Evolutionary conservation across 805 yeast genomes (phyloP), one percentile per base, ranked within the genome.

Genomic region (Metschnikowia santaceciliae): DNA sequence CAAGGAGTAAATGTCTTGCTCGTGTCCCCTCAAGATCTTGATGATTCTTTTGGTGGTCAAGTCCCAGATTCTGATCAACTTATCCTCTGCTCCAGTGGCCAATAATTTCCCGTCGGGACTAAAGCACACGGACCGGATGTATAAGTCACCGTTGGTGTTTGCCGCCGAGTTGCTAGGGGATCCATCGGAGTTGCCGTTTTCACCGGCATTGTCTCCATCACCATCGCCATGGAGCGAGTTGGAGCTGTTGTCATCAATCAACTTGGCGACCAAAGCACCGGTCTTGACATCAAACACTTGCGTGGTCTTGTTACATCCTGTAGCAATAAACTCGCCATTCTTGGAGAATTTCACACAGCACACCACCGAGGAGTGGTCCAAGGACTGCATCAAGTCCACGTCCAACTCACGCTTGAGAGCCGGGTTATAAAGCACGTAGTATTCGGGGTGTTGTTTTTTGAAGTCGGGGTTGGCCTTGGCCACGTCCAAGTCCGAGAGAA

Each of bases 291-390:
- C 87, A 71, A 86, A 92, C 51, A 92, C 96, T 70, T 91, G 97
- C 2, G 98, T 94, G 40, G 95, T 82, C 66, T 90, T 89, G 74
- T 92, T 94, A 75, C 97, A 91, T 45, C 99, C 99, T 14, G 98
- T 92, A 23, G 98, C 99, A 59, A 92, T 77, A 65, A 81, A 88
- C 71, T 88, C 86, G 55, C 98, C 98, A 67, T 90, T 96, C 57
- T 83, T 83, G 52, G 91, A 84, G 75, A 94, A 92, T 54, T 96
- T 80, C 52, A 92, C 98, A 70, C 98, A 92, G 75, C 98, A 94
- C 46, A 92, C 98, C 42, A 92, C 98, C 1, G 96, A 87, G 14
- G 90, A 80, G 73, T 94, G 98, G 65, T 88, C 96, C 60, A 92
- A 80, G 13, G 96, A 86, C 65, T 88, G 94, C 59, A 90, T 88